A percentile compares a stretch with the other conserved stretches of the same genome.
Conservation (phyloP, 2,329 filamentous ascomycete species). For the Aureobasidium sp. region DNA sequence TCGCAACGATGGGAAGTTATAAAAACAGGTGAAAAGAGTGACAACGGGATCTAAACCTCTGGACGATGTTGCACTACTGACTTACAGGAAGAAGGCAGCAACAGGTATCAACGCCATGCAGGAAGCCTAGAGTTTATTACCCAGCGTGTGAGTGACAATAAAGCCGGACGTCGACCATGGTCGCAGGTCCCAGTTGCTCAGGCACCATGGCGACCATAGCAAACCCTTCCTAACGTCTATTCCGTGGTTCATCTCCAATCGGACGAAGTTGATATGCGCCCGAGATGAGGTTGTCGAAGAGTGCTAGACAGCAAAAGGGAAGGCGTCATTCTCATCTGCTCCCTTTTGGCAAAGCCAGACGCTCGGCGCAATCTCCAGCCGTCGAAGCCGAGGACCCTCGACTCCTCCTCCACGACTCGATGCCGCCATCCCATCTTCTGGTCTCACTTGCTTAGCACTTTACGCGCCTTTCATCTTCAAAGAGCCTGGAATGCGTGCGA, state of each 20-base stretch:
- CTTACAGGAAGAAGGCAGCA: neutral
- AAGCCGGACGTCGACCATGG: slow-evolving; percentile 4
- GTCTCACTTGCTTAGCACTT: neutral
- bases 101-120: neutral
- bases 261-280: neutral
- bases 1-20: slow-evolving; percentile 3
- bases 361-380: slow-evolving; percentile 1
- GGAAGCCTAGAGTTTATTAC: slow-evolving; percentile 3
- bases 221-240: neutral
- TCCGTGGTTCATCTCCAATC: slow-evolving; percentile 1
- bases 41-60: neutral
- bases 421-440: neutral
- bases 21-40: neutral
- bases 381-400: neutral
- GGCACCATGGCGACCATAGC: neutral
- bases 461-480: neutral
- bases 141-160: slow-evolving; percentile 6
- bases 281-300: neutral
- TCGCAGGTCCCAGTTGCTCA: neutral
- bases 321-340: neutral
- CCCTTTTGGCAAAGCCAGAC: neutral
- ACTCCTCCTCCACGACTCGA: neutral
- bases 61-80: slow-evolving; percentile 2
- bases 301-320: slow-evolving; percentile 4
- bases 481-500: neutral